Conservation (phyloP, 2,329 filamentous ascomycete species). For the Ophiostoma tasmaniense region DNA sequence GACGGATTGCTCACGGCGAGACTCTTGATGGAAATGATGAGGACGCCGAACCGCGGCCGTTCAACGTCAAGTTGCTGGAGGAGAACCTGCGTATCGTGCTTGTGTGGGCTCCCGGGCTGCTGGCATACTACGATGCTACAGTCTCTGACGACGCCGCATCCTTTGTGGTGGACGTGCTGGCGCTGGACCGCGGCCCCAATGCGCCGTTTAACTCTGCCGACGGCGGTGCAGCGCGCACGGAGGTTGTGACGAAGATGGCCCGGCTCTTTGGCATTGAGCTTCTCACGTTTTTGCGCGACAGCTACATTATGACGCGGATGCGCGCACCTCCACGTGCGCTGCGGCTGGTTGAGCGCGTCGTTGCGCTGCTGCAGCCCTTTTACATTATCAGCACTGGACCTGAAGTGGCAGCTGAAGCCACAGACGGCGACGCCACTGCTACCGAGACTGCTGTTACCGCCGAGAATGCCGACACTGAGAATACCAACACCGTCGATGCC, state of each 20-base stretch:
- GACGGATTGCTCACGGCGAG: not conserved
- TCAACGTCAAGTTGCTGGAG: slow-evolving; percentile 3
- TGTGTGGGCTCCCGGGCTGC: slow-evolving; percentile 43
- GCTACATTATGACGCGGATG: slow-evolving; percentile 34
- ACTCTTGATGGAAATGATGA: not conserved
- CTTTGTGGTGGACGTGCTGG: slow-evolving; percentile 38
- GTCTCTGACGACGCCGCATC: slow-evolving; percentile 36
- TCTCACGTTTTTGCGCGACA: slow-evolving; percentile 39
- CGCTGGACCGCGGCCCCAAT: slow-evolving; percentile 33
- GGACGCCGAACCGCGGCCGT: not conserved
- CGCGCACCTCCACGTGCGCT: slow-evolving; percentile 38
- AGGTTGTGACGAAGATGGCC: slow-evolving; percentile 30
- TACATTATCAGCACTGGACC: slow-evolving; percentile 26
- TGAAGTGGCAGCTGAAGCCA: slow-evolving; percentile 13
- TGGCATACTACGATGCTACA: slow-evolving; percentile 38
- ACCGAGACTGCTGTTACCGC: not conserved
- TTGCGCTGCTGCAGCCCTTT: slow-evolving; percentile 35
- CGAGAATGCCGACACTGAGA: not conserved
- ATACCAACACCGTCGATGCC: not conserved
- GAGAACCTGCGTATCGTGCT: slow-evolving; percentile 29
- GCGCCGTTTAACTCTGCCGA: slow-evolving; percentile 27
- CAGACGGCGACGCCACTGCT: no score
- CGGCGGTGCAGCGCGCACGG: slow-evolving; percentile 26
- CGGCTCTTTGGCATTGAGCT: slow-evolving; percentile 37
- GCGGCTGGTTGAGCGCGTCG: slow-evolving; percentile 33